These are phyloP conservation scores for Trichoderma citrinoviride DNA, from an alignment of 2,329 filamentous ascomycete genomes.

Conservation along the genomic window DNA sequence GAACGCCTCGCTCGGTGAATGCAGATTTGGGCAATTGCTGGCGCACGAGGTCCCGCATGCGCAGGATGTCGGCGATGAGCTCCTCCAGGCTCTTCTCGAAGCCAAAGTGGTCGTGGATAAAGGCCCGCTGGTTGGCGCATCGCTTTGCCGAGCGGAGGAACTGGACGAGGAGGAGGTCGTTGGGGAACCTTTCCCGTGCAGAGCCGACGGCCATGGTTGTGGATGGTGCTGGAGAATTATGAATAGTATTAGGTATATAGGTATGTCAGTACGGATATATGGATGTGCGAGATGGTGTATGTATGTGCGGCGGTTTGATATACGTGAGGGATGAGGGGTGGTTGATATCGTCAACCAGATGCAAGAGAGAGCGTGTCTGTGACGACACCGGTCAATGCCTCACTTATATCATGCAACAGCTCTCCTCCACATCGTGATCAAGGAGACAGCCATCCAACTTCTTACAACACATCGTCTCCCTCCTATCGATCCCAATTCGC, in stretches of 20 bases:
- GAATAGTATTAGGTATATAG: neutral
- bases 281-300: neutral
- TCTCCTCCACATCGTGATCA: no score
- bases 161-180: constrained; percentile 24
- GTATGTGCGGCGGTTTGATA: neutral
- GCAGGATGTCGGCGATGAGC: constrained; percentile 26
- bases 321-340: neutral
- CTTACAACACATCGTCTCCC: no score
- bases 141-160: constrained; percentile 22
- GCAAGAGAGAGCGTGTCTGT: no score
- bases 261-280: neutral
- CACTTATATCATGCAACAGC: no score
- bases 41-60: constrained; percentile 22
- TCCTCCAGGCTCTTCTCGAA: constrained; percentile 26
- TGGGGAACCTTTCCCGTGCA: constrained; percentile 17
- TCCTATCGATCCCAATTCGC: no score
- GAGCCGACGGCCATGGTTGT: constrained; percentile 13
- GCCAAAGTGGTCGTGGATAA: constrained; percentile 24
- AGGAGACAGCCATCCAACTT: no score
- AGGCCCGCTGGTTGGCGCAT: constrained; percentile 14
- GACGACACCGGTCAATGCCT: no score
- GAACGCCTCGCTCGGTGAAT: constrained; percentile 14
- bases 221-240: neutral
- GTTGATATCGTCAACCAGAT: no score
- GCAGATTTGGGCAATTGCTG: constrained; percentile 7